These are phyloP conservation scores for Atkinsonella texensis DNA, from an alignment of 2,329 filamentous ascomycete genomes.

Conservation along the genomic window DNA sequence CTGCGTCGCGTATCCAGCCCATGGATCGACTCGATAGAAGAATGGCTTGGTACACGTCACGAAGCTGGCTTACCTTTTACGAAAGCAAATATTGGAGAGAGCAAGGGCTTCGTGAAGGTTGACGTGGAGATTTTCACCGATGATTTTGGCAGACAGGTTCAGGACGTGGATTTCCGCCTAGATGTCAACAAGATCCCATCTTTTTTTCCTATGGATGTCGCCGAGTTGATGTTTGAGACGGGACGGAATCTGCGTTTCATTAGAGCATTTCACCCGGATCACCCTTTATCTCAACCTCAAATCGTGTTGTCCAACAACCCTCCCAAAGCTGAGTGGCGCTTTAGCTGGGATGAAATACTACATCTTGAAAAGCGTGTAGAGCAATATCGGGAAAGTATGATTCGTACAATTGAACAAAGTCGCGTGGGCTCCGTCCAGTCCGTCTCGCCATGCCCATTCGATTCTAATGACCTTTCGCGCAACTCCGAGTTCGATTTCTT, in stretches of 20 bases:
- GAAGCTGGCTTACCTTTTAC: slow-evolving; percentile 44
- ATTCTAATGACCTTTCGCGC: slow-evolving; percentile 5
- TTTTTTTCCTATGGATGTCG: slow-evolving; percentile 61
- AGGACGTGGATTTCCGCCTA: slow-evolving; percentile 49
- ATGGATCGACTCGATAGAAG: slow-evolving; percentile 55
- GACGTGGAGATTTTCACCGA: slow-evolving; percentile 43
- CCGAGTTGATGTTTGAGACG: slow-evolving; percentile 63
- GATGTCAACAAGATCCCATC: slow-evolving; percentile 54
- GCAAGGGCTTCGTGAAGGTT: slow-evolving; percentile 49
- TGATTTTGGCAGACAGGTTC: slow-evolving; percentile 44
- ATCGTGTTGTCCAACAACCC: slow-evolving; percentile 34
- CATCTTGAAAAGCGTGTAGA: slow-evolving; percentile 47
- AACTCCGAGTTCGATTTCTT: slow-evolving; percentile 30
- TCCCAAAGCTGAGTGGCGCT: slow-evolving; percentile 54
- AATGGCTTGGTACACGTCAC: slow-evolving; percentile 60
- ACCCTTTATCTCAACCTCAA: slow-evolving; percentile 49
- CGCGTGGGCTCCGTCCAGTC: not conserved
- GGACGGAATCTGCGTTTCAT: slow-evolving; percentile 66
- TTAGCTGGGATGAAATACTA: slow-evolving; percentile 59
- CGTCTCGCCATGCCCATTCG: not conserved
- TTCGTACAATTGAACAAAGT: slow-evolving; percentile 12
- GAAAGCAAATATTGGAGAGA: slow-evolving; percentile 30
- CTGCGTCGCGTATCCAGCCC: slow-evolving; percentile 50
- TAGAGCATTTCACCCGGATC: slow-evolving; percentile 55
- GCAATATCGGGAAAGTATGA: slow-evolving; percentile 20